Conservation (phyloP, 257 asterid genomes). For the Solanum sejunctum region DNA sequence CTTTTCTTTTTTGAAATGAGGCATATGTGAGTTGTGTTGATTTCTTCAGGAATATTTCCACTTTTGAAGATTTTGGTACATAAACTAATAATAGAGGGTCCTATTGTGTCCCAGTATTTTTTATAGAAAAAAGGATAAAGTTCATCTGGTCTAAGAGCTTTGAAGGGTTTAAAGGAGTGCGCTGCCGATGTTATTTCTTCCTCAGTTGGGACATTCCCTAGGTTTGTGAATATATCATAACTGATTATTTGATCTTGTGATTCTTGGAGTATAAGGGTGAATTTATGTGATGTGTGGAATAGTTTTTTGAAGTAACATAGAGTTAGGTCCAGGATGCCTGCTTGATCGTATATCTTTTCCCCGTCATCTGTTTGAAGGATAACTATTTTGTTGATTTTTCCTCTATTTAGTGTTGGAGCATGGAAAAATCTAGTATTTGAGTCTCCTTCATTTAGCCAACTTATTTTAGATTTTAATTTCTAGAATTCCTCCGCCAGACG, state of each 20-base stretch:
- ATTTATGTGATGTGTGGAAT: too few relatives aligned
- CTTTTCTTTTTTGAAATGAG: not conserved
- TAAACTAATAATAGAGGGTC: too few relatives aligned
- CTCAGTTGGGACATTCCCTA: not conserved
- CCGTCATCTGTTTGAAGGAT: too few relatives aligned
- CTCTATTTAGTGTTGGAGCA: not conserved
- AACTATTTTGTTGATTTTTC: too few relatives aligned
- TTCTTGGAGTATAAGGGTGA: too few relatives aligned
- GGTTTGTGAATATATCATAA: not conserved
- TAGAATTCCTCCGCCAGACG: not conserved
- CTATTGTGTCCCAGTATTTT: not conserved
- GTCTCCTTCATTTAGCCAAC: too few relatives aligned
- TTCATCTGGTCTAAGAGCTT: fast-evolving
- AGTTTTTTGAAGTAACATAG: too few relatives aligned
- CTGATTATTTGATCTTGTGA: too few relatives aligned
- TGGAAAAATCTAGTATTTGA: not conserved
- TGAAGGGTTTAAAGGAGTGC: not conserved
- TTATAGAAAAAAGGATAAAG: not conserved
- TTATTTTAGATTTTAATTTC: too few relatives aligned
- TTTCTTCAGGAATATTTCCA: not conserved
- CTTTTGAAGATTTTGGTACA: not conserved
- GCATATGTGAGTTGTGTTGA: not conserved
- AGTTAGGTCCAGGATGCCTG: too few relatives aligned
- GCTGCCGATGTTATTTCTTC: not conserved
- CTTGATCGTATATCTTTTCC: too few relatives aligned